These are phyloP conservation scores for Drosera spatulata DNA, from an alignment of 179 eudicot genomes.

Conservation along the genomic window DNA sequence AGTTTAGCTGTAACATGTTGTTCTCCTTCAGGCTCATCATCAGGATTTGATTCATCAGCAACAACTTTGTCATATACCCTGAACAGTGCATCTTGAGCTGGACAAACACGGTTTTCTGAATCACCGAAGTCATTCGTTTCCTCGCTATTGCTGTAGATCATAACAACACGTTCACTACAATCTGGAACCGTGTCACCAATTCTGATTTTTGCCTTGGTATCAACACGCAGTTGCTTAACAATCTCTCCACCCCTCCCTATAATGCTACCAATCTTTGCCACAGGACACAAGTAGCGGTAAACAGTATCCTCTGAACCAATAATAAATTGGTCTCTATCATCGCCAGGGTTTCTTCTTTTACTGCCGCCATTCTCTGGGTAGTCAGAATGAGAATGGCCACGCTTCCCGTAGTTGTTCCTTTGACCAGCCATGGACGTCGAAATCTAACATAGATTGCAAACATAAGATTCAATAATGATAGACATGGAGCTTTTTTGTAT, in stretches of 20 bases:
- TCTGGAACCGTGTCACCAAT: conserved; percentile 88
- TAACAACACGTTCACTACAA: conserved; percentile 73
- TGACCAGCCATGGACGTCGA: conserved; percentile 64
- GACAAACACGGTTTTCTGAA: conserved; percentile 53
- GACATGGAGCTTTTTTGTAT: too few relatives aligned
- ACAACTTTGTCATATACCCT: conserved; percentile 79
- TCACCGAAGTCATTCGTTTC: conserved; percentile 69
- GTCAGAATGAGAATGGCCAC: conserved; percentile 56
- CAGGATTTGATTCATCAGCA: conserved; percentile 53
- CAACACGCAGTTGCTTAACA: conserved; percentile 71
- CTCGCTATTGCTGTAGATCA: conserved; percentile 64
- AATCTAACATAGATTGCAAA: not conserved
- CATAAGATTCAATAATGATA: too few relatives aligned
- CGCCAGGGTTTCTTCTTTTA: conserved; percentile 62
- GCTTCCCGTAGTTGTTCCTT: conserved; percentile 66
- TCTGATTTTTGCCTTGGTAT: conserved; percentile 80
- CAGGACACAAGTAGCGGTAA: conserved; percentile 82
- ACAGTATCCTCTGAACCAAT: conserved; percentile 83
- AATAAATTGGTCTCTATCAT: conserved; percentile 44
- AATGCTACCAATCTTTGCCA: conserved; percentile 81
- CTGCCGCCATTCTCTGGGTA: conserved; percentile 55
- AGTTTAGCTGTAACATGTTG: conserved; percentile 57
- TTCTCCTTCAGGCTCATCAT: conserved; percentile 50
- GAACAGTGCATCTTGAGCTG: conserved; percentile 85
- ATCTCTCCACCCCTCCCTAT: conserved; percentile 99